These are phyloP conservation scores for Clausena lansium DNA, from an alignment of 345 rosid genomes.

Conservation along the genomic window DNA sequence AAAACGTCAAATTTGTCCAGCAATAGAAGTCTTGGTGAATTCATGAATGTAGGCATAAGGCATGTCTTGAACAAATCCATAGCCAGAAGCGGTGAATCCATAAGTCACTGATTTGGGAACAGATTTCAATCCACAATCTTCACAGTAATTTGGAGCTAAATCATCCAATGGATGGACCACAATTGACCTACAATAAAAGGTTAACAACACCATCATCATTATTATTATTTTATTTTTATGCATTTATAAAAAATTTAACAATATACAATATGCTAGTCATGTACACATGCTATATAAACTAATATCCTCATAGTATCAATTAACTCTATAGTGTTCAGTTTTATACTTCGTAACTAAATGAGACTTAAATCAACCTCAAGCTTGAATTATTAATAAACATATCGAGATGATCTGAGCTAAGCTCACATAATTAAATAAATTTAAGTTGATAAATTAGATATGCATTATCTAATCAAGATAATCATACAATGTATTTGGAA, in stretches of 20 bases:
- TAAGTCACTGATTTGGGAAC: conserved; percentile 58
- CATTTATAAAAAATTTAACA: neutral
- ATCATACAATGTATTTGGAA: conserved; percentile 3
- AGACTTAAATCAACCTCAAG: too few species aligned
- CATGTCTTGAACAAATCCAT: conserved; percentile 69
- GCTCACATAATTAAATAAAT: neutral
- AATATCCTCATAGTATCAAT: too few species aligned
- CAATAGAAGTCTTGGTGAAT: conserved; percentile 69
- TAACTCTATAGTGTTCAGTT: neutral
- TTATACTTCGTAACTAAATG: neutral
- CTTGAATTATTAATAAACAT: neutral
- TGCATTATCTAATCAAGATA: neutral
- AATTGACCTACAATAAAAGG: neutral
- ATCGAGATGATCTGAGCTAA: neutral
- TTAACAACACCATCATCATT: too few species aligned
- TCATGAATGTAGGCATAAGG: conserved; percentile 66
- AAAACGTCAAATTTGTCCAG: conserved; percentile 61
- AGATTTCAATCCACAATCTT: conserved; percentile 39
- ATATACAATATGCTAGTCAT: neutral
- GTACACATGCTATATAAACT: neutral
- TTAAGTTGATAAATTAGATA: neutral
- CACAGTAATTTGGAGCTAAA: conserved; percentile 44
- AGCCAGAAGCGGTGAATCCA: conserved; percentile 73
- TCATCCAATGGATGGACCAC: conserved; percentile 62
- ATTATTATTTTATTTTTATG: too few species aligned